Base-by-base conservation (phyloP, 2,329 filamentous ascomycete genomes). In the Microsporum audouinii region DNA sequence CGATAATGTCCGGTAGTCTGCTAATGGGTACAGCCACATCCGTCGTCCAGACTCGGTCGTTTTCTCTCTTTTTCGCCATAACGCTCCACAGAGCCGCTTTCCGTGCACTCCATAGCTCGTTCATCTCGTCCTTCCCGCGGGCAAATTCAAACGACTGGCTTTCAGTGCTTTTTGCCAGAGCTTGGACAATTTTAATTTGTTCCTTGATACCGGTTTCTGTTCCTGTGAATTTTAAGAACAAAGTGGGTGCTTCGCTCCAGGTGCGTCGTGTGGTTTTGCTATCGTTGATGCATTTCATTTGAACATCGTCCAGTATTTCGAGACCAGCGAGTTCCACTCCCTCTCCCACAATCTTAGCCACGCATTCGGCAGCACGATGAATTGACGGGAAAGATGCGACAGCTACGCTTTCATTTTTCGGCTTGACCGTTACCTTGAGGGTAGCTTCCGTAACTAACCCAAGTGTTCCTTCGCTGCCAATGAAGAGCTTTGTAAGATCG, bases 361-460 rank as follows among this genome's bases (percentile, higher is more conserved):
- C 91, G 71, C 89, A 95, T 69, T 86, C 82, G 14, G 89, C 89
- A 1, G 90, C 90, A 65, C 83, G 78, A 53, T 87, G 84, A 65
- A 95, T 74, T 14, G 71, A 77, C 2, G 77, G 77, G 71, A 88
- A 88, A 56, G 81, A 84, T 65, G 82, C 84, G 14, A 95, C 88
- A 2, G 91, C 91, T 2, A 96, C 91, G 64, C 83, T 89, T 57
- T 88, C 88, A 63, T 85, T 87, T 66, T 87, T 84, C 0, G 91
- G 91, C 71, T 86, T 87, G 29, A 90, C 87, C 0, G 89, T 90
- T 47, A 96, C 79, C 76, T 95, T 95, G 67, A 96, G 79, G 2
- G 87, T 91, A 3, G 91, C 91, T 77, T 96, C 91, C 0, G 91
- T 96, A 43, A 96, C 88, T 10, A 96, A 82, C 6, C 91, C 91